These are phyloP conservation scores for Plectosphaerella sp. DNA, from an alignment of 2,329 filamentous ascomycete genomes.

Conservation along the genomic window DNA sequence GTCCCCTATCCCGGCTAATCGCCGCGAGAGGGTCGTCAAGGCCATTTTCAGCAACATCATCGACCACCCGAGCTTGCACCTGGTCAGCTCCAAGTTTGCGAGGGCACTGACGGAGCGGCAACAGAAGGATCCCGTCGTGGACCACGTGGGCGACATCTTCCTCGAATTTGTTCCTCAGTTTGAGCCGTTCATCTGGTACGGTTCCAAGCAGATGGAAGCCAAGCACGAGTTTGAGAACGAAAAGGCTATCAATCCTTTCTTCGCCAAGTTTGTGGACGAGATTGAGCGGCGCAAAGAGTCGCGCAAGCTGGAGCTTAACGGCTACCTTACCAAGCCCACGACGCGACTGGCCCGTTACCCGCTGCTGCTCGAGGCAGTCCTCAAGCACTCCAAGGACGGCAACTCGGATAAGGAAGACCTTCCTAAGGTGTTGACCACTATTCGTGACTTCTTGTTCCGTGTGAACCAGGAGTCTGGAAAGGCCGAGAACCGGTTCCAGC, in stretches of 20 bases:
- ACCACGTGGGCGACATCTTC: slow-evolving; percentile 91
- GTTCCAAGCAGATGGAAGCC: slow-evolving; percentile 90
- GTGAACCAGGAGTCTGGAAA: slow-evolving; percentile 96
- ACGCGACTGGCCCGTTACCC: slow-evolving; percentile 93
- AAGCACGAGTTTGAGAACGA: slow-evolving; percentile 99
- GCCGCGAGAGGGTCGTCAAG: slow-evolving; percentile 84
- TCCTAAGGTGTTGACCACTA: slow-evolving; percentile 80
- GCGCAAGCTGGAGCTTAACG: slow-evolving; percentile 92
- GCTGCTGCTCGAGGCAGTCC: slow-evolving; percentile 81
- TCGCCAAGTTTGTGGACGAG: slow-evolving; percentile 90
- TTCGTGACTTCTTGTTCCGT: slow-evolving; percentile 78
- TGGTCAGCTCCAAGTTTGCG: slow-evolving; percentile 84
- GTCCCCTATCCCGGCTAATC: slow-evolving; percentile 84
- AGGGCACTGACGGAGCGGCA: slow-evolving; percentile 85
- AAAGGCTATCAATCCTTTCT: slow-evolving; percentile 77
- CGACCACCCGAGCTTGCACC: slow-evolving; percentile 75
- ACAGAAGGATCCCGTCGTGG: slow-evolving; percentile 83
- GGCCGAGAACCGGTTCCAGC: slow-evolving; percentile 94
- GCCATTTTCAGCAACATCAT: slow-evolving; percentile 96
- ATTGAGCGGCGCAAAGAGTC: slow-evolving; percentile 95
- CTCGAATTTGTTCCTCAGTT: slow-evolving; percentile 88
- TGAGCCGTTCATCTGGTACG: slow-evolving; percentile 93
- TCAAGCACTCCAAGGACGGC: slow-evolving; percentile 86
- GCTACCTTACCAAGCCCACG: slow-evolving; percentile 95
- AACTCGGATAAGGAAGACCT: slow-evolving; percentile 90